A percentile compares a stretch with the other conserved stretches of the same genome.
phyloP scores from a whole-genome alignment of 169 alveolate genomes.

The Plasmodium knowlesi region DNA sequence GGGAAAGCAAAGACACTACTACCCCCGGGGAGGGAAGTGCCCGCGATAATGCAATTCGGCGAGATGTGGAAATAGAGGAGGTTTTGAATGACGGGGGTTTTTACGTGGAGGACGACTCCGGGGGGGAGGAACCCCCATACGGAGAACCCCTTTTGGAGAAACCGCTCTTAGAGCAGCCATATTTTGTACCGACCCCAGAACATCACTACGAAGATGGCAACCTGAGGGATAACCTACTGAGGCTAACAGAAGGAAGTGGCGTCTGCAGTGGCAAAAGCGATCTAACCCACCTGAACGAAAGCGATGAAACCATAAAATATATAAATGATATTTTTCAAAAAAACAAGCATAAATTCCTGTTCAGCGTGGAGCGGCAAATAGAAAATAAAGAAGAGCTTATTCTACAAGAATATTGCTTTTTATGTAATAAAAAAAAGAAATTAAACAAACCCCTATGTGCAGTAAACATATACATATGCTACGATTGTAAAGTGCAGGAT shows the following conservation, averaged over 20 bases:
- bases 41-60: neutral
- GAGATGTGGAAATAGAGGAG: neutral
- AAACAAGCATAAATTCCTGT: constrained; percentile 17
- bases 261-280: neutral
- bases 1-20: neutral
- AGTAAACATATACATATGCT: constrained; percentile 45
- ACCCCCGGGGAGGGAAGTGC: neutral
- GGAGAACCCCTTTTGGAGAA: neutral
- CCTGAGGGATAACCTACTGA: neutral
- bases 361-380: constrained; percentile 30
- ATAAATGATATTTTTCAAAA: constrained; percentile 30
- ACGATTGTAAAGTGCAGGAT: constrained; percentile 55
- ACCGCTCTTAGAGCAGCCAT: neutral
- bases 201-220: neutral
- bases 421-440: constrained; percentile 62
- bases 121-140: neutral
- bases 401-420: constrained; percentile 17
- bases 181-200: neutral
- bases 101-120: neutral
- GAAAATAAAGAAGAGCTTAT: neutral
- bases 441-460: constrained; percentile 13
- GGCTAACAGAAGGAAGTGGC: neutral
- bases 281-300: constrained; percentile 7
- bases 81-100: neutral
- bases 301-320: constrained; percentile 18